These are phyloP conservation scores for Metschnikowia gruessii DNA, from an alignment of 805 yeast species.

Conservation along the genomic window DNA sequence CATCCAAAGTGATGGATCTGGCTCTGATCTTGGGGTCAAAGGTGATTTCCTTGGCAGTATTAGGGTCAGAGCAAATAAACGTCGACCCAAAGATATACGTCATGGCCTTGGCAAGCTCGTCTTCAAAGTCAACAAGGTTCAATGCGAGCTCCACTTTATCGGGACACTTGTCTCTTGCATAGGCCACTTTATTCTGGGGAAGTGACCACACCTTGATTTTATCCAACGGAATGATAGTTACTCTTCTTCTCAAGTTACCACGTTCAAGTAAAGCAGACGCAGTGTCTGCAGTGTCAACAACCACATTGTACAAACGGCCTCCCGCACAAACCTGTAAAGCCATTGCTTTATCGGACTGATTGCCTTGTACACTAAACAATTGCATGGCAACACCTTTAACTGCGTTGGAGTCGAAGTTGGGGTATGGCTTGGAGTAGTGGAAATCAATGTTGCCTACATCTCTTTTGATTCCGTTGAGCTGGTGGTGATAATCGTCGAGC, in stretches of 20 bases:
- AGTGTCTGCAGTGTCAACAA: slow-evolving; percentile 81
- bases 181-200: slow-evolving; percentile 47
- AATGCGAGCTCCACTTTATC: slow-evolving; percentile 87
- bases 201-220: slow-evolving; percentile 67
- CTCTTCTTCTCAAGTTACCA: slow-evolving; percentile 76
- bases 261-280: slow-evolving; percentile 80
- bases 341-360: slow-evolving; percentile 57
- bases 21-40: slow-evolving; percentile 78
- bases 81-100: slow-evolving; percentile 87
- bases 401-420: slow-evolving; percentile 54
- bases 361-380: slow-evolving; percentile 60
- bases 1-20: slow-evolving; percentile 84
- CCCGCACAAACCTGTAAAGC: slow-evolving; percentile 97
- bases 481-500: slow-evolving; percentile 34
- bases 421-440: slow-evolving; percentile 60
- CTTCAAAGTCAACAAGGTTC: slow-evolving; percentile 71
- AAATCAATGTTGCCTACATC: slow-evolving; percentile 74
- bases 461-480: slow-evolving; percentile 56
- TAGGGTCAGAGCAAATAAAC: slow-evolving; percentile 83
- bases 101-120: slow-evolving; percentile 76
- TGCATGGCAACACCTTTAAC: slow-evolving; percentile 92
- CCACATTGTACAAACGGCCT: slow-evolving; percentile 80
- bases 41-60: slow-evolving; percentile 84
- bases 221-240: slow-evolving; percentile 89
- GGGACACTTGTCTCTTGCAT: slow-evolving; percentile 78